Percentiles rank a stretch among this genome's conserved stretches.
phyloP scores from a whole-genome alignment of 768 basidiomycete genomes.

The Vararia minispora region DNA sequence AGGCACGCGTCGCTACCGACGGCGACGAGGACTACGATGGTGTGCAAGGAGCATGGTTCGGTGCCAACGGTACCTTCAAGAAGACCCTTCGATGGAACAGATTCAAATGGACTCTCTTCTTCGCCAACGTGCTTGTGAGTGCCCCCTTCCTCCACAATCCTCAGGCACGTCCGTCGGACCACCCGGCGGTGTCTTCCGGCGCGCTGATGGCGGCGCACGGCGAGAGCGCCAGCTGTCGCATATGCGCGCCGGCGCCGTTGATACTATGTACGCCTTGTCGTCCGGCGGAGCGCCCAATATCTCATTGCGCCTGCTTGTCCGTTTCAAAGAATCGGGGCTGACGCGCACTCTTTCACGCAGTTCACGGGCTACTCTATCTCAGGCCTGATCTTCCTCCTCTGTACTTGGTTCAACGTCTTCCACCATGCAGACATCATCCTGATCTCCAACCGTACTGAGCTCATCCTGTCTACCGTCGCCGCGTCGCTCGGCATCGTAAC shows the following conservation, averaged over 20 bases:
- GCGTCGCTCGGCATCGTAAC: conserved; percentile 49
- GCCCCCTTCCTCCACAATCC: neutral
- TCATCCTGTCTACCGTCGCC: conserved; percentile 61
- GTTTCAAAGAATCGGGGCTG: too few relatives aligned
- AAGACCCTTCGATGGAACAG: conserved; percentile 59
- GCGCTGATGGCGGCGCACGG: too few relatives aligned
- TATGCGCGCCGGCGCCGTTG: too few relatives aligned
- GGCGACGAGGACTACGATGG: conserved; percentile 29
- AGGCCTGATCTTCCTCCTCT: conserved; percentile 51
- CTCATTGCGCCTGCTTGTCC: neutral
- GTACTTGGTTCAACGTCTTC: conserved; percentile 74
- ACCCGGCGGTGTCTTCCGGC: neutral
- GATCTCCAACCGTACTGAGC: conserved; percentile 55
- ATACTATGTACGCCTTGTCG: too few relatives aligned
- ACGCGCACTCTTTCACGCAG: too few relatives aligned
- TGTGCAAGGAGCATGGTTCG: conserved; percentile 27
- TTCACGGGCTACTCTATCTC: conserved; percentile 50
- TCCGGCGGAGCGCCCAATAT: too few relatives aligned
- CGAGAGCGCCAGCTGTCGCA: conserved; percentile 1
- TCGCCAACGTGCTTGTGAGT: conserved; percentile 48
- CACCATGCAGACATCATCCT: conserved; percentile 58
- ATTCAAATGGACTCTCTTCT: conserved; percentile 76
- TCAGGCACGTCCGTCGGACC: neutral
- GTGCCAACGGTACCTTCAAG: conserved; percentile 25
- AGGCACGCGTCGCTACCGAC: conserved; percentile 27